phyloP scores from a whole-genome alignment of 2,329 filamentous ascomycete genomes.

The Pseudocercospora fijiensis region DNA sequence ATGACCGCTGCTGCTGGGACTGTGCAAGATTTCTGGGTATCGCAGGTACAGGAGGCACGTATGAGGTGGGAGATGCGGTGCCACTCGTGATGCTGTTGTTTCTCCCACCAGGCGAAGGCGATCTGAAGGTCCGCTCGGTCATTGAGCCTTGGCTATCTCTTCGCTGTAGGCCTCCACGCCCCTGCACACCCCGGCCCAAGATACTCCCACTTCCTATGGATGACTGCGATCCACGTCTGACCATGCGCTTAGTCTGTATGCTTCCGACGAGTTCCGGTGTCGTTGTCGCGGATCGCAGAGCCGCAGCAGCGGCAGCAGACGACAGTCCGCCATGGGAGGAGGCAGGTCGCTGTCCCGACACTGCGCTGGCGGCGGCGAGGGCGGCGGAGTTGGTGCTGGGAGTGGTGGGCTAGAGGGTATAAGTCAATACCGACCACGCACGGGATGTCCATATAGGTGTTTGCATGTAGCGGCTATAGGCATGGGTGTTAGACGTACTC shows the following conservation, averaged over 20 bases:
- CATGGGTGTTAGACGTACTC: neutral
- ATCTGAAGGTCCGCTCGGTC: slow-evolving; percentile 84
- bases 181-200: slow-evolving; percentile 33
- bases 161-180: slow-evolving; percentile 56
- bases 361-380: slow-evolving; percentile 70
- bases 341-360: slow-evolving; percentile 68
- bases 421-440: neutral
- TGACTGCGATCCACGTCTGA: slow-evolving; percentile 70
- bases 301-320: slow-evolving; percentile 81
- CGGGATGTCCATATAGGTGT: neutral
- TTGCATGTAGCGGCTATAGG: neutral
- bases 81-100: slow-evolving; percentile 28
- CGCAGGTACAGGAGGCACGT: slow-evolving; percentile 71
- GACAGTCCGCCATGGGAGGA: slow-evolving; percentile 69
- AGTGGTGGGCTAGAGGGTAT: slow-evolving; percentile 10
- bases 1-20: slow-evolving; percentile 43
- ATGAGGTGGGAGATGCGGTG: slow-evolving; percentile 26
- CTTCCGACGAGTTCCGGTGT: slow-evolving; percentile 77
- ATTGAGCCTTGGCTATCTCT: slow-evolving; percentile 75
- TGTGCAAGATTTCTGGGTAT: slow-evolving; percentile 50
- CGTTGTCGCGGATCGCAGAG: slow-evolving; percentile 73
- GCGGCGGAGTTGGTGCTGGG: slow-evolving; percentile 48
- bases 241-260: slow-evolving; percentile 82
- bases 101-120: slow-evolving; percentile 62
- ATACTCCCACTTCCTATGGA: slow-evolving; percentile 58